Percentiles rank a stretch among this genome's conserved stretches.
Conservation (phyloP, 768 basidiomycete species). For the Mycena floridula region DNA sequence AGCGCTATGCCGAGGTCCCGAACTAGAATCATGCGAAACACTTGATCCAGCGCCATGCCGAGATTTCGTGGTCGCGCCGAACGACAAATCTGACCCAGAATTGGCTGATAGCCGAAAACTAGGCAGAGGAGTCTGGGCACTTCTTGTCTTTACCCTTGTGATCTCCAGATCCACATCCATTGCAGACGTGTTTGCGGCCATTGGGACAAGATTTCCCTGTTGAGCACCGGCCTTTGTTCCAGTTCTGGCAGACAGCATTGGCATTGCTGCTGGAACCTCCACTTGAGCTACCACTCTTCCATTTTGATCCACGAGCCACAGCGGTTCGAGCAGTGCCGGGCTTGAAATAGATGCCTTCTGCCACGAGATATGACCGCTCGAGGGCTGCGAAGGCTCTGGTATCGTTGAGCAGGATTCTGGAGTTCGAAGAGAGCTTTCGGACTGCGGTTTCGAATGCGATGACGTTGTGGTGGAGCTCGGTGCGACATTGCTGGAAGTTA, state of each 20-base stretch:
- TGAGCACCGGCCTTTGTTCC: not conserved
- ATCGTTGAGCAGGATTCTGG: not conserved
- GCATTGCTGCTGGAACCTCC: too few species aligned
- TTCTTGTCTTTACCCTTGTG: not conserved
- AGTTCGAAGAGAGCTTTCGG: not conserved
- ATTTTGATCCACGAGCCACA: not conserved
- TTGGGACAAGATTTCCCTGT: not conserved
- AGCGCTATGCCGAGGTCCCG: too few species aligned
- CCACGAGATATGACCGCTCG: not conserved
- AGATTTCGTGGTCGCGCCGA: too few species aligned
- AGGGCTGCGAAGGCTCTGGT: not conserved
- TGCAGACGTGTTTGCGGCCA: not conserved
- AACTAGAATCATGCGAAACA: too few species aligned
- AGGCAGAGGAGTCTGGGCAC: not conserved
- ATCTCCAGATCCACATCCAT: not conserved
- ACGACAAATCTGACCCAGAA: too few species aligned
- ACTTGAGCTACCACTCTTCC: not conserved
- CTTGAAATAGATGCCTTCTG: not conserved
- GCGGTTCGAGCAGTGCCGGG: not conserved
- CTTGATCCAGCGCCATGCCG: too few species aligned
- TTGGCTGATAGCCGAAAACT: not conserved
- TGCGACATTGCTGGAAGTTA: not conserved
- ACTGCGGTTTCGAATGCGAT: not conserved
- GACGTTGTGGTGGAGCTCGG: not conserved
- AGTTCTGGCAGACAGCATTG: not conserved